These are phyloP conservation scores for Aspergillus neoniger DNA, from an alignment of 2,329 filamentous ascomycete genomes.

Conservation along the genomic window DNA sequence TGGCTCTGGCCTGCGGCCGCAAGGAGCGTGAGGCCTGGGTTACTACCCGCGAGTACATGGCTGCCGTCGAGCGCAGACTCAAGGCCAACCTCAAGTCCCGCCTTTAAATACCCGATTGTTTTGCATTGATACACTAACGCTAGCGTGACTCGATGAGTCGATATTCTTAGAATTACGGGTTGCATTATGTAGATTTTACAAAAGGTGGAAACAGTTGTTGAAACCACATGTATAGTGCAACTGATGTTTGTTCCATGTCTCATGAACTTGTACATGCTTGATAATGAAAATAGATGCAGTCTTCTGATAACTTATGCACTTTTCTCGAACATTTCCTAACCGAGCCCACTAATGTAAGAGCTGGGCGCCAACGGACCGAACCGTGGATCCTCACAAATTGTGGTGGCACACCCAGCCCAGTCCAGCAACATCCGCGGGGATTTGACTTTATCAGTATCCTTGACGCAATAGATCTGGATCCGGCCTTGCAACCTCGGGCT, in stretches of 20 bases:
- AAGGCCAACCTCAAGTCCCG: slow-evolving; percentile 65
- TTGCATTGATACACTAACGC: slow-evolving; percentile 20
- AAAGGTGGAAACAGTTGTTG: too few relatives aligned
- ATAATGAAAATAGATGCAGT: neutral
- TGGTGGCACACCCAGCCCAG: neutral
- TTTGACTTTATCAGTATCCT: slow-evolving; percentile 5
- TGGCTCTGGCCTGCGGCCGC: slow-evolving; percentile 92
- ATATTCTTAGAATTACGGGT: slow-evolving; percentile 11
- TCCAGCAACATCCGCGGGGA: neutral
- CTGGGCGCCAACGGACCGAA: neutral
- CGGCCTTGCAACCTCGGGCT: neutral
- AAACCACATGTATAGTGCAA: too few relatives aligned
- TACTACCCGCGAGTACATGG: slow-evolving; percentile 87
- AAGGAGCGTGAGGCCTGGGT: slow-evolving; percentile 82
- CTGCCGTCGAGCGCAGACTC: slow-evolving; percentile 87
- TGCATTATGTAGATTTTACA: neutral
- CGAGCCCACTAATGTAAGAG: too few relatives aligned
- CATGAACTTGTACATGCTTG: too few relatives aligned
- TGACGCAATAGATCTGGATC: slow-evolving; percentile 22
- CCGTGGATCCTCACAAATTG: neutral
- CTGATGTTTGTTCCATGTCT: too few relatives aligned
- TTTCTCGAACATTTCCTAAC: neutral
- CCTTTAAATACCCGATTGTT: slow-evolving; percentile 30
- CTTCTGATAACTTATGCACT: neutral
- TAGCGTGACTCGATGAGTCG: slow-evolving; percentile 15